These are phyloP conservation scores for Naegleria lovaniensis DNA, from an alignment of 208 protist genomes.

Conservation along the genomic window DNA sequence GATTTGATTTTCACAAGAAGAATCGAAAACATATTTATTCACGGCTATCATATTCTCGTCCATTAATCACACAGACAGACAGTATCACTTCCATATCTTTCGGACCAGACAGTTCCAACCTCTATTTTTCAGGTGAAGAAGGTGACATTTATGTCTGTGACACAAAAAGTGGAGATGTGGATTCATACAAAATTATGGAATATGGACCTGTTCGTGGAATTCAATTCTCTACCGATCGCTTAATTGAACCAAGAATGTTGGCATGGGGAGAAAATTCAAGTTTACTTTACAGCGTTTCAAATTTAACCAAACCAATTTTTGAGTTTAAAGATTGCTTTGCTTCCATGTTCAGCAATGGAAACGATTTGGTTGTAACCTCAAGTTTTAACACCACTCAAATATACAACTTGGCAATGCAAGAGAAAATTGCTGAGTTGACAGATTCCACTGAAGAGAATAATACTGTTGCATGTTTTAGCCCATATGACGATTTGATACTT, in stretches of 20 bases:
- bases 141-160: background rate
- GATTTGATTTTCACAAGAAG: background rate
- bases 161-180: background rate
- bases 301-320: background rate
- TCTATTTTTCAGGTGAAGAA: background rate
- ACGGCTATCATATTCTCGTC: background rate
- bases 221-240: background rate
- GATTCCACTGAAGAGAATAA: background rate
- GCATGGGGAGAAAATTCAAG: background rate
- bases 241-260: background rate
- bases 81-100: background rate
- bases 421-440: background rate
- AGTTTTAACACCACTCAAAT: background rate
- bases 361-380: background rate
- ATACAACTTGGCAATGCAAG: background rate
- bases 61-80: background rate
- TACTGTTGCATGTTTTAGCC: slow-evolving; percentile 24
- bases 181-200: background rate
- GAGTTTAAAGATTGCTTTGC: background rate
- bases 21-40: background rate
- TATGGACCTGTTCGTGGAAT: background rate
- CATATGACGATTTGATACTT: slow-evolving; percentile 25
- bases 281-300: no score
- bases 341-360: background rate
- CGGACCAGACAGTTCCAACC: background rate